A percentile compares a stretch with the other conserved stretches of the same genome.
These are phyloP conservation scores for Chondrostereum purpureum DNA, from an alignment of 1,284 basidiomycete genomes.

Conservation along the genomic window DNA sequence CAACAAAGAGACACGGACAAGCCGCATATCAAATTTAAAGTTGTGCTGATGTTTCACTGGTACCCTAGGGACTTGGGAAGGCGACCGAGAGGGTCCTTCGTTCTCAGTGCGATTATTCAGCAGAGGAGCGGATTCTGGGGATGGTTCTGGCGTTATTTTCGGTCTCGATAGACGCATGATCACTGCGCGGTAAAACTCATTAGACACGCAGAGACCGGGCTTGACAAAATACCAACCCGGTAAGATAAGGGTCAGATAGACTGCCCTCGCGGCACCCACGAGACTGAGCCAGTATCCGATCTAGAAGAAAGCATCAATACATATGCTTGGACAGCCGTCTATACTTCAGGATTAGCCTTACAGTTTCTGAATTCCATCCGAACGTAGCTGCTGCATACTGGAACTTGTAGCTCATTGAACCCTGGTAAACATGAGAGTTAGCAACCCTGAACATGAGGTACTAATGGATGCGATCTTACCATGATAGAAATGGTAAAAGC, in stretches of 20 bases:
- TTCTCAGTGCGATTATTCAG: too few relatives aligned
- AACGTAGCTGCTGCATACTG: constrained; percentile 67
- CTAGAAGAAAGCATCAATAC: constrained; percentile 28
- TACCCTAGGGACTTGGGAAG: too few relatives aligned
- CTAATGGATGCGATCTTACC: constrained; percentile 32
- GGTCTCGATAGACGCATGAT: too few relatives aligned
- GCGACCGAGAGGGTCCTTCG: too few relatives aligned
- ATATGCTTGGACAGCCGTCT: constrained; percentile 1
- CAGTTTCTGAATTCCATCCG: constrained; percentile 69
- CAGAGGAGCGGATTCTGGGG: too few relatives aligned
- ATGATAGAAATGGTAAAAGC: constrained; percentile 48
- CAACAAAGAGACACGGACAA: constrained; percentile 52
- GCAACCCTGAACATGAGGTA: neutral
- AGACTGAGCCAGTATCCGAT: constrained; percentile 73
- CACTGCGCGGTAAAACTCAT: too few relatives aligned
- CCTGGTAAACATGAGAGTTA: too few relatives aligned
- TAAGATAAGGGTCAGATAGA: constrained; percentile 56
- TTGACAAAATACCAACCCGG: constrained; percentile 51
- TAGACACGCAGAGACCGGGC: too few relatives aligned
- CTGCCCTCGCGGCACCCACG: constrained; percentile 51
- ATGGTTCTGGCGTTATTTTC: too few relatives aligned
- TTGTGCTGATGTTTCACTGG: too few relatives aligned
- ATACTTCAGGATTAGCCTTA: too few relatives aligned
- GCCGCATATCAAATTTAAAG: constrained; percentile 46
- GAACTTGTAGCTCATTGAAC: constrained; percentile 55